Conservation (phyloP, 768 basidiomycete genomes). For the Lyophyllum decastes region DNA sequence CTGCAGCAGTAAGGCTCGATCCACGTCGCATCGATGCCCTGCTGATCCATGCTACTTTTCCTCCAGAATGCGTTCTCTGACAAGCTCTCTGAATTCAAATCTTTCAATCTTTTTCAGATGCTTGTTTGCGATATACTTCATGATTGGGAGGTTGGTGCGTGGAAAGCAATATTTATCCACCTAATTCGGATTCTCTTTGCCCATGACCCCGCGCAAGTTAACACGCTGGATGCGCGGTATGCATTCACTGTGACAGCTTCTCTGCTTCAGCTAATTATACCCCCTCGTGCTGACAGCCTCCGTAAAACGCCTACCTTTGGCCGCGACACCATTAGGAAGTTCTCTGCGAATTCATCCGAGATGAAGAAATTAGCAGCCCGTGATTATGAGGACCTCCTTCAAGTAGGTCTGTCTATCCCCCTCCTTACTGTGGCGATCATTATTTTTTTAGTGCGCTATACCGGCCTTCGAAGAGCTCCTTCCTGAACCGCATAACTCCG, state of each 20-base stretch:
- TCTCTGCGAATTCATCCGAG: conserved; percentile 20
- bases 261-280: neutral
- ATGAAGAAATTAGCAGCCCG: conserved; percentile 20
- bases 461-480: conserved; percentile 3
- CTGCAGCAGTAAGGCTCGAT: conserved; percentile 23
- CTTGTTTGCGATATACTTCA: conserved; percentile 38
- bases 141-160: conserved; percentile 21
- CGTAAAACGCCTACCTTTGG: conserved; percentile 32
- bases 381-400: conserved; percentile 29
- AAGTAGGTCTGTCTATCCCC: conserved; percentile 14
- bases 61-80: conserved; percentile 1
- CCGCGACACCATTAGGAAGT: conserved; percentile 17
- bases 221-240: conserved; percentile 24
- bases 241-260: neutral
- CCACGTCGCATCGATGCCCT: neutral
- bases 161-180: conserved; percentile 36
- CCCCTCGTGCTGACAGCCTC: conserved; percentile 21
- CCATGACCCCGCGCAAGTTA: conserved; percentile 4
- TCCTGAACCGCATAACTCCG: conserved; percentile 1
- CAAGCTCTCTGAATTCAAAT: neutral
- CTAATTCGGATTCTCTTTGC: conserved; percentile 32
- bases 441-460: neutral
- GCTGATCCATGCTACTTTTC: neutral
- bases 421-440: neutral
- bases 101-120: conserved; percentile 28